Evolutionary conservation across 495 filamentous ascomycete genomes (phyloP).

Genomic region (Podospora appendiculata): DNA sequence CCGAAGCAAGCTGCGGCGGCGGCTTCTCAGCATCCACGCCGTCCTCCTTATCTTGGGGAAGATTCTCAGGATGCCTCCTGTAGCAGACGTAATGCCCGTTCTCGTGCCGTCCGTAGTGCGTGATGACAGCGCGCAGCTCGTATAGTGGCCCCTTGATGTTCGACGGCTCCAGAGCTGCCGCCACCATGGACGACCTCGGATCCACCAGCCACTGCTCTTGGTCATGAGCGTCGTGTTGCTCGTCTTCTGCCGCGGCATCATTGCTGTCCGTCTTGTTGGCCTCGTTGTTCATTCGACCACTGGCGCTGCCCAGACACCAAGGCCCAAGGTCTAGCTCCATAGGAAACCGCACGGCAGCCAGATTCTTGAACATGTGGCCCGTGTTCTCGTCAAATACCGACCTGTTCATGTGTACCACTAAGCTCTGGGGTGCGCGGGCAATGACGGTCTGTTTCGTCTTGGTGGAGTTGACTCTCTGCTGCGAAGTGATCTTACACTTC

Average conservation of each 20-base stretch:
- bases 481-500: slow-evolving; percentile 65
- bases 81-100: slow-evolving; percentile 96
- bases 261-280: neutral
- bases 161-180: slow-evolving; percentile 31
- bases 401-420: slow-evolving; percentile 84
- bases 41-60: neutral
- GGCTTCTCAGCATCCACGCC: neutral
- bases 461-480: slow-evolving; percentile 57
- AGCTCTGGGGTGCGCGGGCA: slow-evolving; percentile 66
- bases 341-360: slow-evolving; percentile 69
- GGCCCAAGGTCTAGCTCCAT: slow-evolving; percentile 60
- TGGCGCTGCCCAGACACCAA: slow-evolving; percentile 64
- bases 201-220: slow-evolving; percentile 61
- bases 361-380: slow-evolving; percentile 73
- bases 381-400: slow-evolving; percentile 82
- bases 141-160: slow-evolving; percentile 54
- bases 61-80: slow-evolving; percentile 48
- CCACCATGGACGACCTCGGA: slow-evolving; percentile 62
- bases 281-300: slow-evolving; percentile 1
- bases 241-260: neutral
- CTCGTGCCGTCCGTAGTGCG: slow-evolving; percentile 84
- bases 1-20: neutral
- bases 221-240: slow-evolving; percentile 13
- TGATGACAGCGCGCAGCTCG: slow-evolving; percentile 75
- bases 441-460: slow-evolving; percentile 88